phyloP scores from a whole-genome alignment of 139 green algal species.

The Pleodorina starrii region DNA sequence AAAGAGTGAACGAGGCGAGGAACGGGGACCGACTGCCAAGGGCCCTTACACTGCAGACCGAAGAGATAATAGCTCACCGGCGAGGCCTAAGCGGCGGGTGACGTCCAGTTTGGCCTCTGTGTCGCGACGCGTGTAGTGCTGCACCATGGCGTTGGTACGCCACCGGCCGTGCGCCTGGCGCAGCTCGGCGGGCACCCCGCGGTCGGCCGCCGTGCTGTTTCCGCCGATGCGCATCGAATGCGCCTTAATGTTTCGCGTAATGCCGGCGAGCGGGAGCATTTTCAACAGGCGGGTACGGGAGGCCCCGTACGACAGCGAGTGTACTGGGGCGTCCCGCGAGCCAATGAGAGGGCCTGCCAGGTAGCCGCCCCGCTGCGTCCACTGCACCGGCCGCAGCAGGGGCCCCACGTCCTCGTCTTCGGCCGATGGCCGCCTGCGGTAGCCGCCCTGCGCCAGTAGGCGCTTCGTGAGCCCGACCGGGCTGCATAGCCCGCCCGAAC shows the following conservation, averaged over 20 bases:
- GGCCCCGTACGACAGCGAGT: too few species aligned
- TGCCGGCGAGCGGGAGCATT: not conserved
- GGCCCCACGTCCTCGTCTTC: not conserved
- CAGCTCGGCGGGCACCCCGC: not conserved
- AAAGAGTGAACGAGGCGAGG: too few species aligned
- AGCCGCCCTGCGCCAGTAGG: not conserved
- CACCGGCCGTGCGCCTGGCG: not conserved
- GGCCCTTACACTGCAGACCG: too few species aligned
- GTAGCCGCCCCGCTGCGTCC: too few species aligned
- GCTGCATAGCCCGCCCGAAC: not conserved
- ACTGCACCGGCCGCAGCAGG: not conserved
- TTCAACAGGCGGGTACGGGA: not conserved
- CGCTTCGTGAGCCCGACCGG: conserved; percentile 6
- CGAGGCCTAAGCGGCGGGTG: not conserved
- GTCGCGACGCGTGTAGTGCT: not conserved
- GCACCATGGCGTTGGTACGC: too few species aligned
- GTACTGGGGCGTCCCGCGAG: not conserved
- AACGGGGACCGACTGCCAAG: too few species aligned
- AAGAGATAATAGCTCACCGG: conserved; percentile 1
- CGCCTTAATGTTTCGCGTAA: not conserved
- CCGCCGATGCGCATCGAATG: too few species aligned
- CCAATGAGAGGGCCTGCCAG: not conserved
- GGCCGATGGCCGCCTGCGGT: not conserved
- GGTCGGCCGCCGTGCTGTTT: not conserved
- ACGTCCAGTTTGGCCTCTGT: not conserved